These are phyloP conservation scores for Eucalyptus rudis DNA, from an alignment of 345 rosid genomes.

Conservation along the genomic window DNA sequence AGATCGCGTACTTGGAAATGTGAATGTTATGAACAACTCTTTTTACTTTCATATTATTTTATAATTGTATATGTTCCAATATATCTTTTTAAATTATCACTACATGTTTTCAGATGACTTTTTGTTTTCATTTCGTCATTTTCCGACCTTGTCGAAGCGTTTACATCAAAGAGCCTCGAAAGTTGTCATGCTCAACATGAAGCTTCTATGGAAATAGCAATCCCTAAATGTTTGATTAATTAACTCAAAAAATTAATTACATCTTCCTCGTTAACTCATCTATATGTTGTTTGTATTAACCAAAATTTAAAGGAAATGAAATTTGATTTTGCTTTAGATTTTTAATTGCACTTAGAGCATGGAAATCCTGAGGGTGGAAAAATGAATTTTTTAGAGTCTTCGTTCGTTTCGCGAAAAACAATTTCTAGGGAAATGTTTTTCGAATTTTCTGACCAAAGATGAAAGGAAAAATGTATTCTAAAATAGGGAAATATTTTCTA, in stretches of 20 bases:
- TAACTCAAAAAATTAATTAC: not conserved
- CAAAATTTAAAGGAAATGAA: not conserved
- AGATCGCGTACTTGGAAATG: accelerated
- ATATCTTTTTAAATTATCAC: not conserved
- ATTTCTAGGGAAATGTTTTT: too few species aligned
- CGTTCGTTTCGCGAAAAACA: accelerated
- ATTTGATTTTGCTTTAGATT: not conserved
- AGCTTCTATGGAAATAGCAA: not conserved
- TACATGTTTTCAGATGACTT: not conserved
- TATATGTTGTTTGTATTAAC: not conserved
- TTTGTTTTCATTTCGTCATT: not conserved
- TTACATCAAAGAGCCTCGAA: not conserved
- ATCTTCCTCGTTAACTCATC: not conserved
- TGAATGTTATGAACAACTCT: too few species aligned
- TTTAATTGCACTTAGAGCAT: not conserved
- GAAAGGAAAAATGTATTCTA: too few species aligned
- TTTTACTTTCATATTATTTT: not conserved
- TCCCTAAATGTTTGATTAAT: not conserved
- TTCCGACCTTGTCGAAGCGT: not conserved
- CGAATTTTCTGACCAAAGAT: too few species aligned
- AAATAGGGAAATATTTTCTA: too few species aligned
- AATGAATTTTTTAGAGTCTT: not conserved
- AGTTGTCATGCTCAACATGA: not conserved
- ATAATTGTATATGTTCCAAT: not conserved
- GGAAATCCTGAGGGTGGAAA: not conserved